Percentiles rank a stretch among this genome's conserved stretches.
These are phyloP conservation scores for Chlamydomonas reinhardtii DNA, from an alignment of 163 green algal genomes.

Conservation along the genomic window DNA sequence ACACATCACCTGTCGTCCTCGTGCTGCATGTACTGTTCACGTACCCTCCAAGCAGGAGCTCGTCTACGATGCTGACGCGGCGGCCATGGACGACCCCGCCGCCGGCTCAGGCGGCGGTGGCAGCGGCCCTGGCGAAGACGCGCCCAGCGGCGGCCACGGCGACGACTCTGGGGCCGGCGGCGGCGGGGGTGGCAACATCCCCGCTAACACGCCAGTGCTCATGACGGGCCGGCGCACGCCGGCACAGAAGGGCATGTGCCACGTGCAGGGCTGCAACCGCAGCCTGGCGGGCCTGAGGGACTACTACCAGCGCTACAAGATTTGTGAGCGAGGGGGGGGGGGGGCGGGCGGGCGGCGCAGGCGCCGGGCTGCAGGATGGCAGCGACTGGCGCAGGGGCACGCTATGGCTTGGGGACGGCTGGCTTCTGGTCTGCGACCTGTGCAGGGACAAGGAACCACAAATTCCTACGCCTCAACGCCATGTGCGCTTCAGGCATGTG, in stretches of 20 bases:
- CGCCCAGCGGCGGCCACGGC: not conserved
- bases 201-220: not conserved
- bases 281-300: slow-evolving; percentile 62
- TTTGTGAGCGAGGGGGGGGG: slow-evolving; percentile 42
- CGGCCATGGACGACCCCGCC: not conserved
- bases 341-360: not conserved
- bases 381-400: too few relatives aligned
- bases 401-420: too few relatives aligned
- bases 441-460: too few relatives aligned
- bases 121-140: not conserved
- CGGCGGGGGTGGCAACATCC: not conserved
- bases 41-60: too few relatives aligned
- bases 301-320: slow-evolving; percentile 84
- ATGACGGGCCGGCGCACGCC: slow-evolving; percentile 17
- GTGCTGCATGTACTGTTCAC: too few relatives aligned
- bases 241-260: slow-evolving; percentile 59
- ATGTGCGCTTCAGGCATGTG: too few relatives aligned
- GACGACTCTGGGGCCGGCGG: not conserved
- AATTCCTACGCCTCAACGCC: too few relatives aligned
- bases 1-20: too few relatives aligned
- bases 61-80: slow-evolving; percentile 8
- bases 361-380: too few relatives aligned
- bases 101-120: not conserved
- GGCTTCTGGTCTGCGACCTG: too few relatives aligned
- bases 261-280: slow-evolving; percentile 67